Percentiles rank a stretch among this genome's conserved stretches.
These are phyloP conservation scores for Austroboletus novae-zelandiae DNA, from an alignment of 1,284 basidiomycete genomes.

Conservation along the genomic window DNA sequence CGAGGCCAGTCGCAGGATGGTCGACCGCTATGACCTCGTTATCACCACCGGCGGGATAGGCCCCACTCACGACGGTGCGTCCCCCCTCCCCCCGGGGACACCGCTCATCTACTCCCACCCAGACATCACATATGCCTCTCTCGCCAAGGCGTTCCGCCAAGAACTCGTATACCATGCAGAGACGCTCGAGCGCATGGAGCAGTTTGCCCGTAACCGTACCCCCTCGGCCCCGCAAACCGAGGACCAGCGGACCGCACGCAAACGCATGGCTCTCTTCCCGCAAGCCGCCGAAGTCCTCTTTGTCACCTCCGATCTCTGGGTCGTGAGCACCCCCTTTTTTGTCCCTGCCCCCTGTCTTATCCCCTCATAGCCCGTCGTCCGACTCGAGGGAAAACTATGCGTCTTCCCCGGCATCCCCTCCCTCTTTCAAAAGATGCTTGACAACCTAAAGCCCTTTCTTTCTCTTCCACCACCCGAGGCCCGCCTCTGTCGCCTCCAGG, in stretches of 20 bases:
- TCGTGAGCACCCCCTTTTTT: constrained; percentile 44
- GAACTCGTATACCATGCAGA: constrained; percentile 77
- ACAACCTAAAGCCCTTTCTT: constrained; percentile 68
- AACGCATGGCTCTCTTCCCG: constrained; percentile 85
- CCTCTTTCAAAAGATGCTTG: constrained; percentile 80
- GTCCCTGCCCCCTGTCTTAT: constrained; percentile 1
- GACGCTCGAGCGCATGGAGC: constrained; percentile 76
- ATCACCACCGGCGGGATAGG: constrained; percentile 87
- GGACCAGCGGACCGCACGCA: constrained; percentile 70
- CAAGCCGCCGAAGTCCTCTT: constrained; percentile 73
- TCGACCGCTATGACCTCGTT: constrained; percentile 83
- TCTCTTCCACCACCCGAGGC: constrained; percentile 70
- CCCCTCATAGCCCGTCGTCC: constrained; percentile 67
- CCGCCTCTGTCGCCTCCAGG: constrained; percentile 72
- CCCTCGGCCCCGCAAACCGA: constrained; percentile 60
- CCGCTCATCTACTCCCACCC: constrained; percentile 1
- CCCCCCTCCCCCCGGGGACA: neutral
- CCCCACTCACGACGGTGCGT: constrained; percentile 79
- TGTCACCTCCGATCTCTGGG: constrained; percentile 78
- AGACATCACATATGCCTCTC: constrained; percentile 89
- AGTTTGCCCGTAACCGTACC: constrained; percentile 57
- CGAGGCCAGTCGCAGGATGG: constrained; percentile 83
- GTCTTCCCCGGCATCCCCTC: constrained; percentile 89
- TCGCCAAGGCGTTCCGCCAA: constrained; percentile 83
- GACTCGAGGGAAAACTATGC: constrained; percentile 81